These are phyloP conservation scores for Acer campestre DNA, from an alignment of 345 rosid species.

Conservation along the genomic window DNA sequence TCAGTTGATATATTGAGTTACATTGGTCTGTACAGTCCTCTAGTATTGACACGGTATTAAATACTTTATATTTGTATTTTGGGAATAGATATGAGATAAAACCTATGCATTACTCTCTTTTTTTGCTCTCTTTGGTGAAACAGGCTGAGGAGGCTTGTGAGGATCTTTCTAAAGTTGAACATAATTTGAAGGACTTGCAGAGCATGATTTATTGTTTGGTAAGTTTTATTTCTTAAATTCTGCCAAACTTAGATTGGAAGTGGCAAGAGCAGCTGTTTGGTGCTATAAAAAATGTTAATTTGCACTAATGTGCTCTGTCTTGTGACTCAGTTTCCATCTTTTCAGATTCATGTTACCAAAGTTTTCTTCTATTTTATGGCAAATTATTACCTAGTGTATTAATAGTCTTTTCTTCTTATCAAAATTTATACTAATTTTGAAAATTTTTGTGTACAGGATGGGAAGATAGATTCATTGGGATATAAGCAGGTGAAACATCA, in stretches of 20 bases:
- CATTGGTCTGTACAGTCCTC: neutral
- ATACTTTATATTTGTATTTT: neutral
- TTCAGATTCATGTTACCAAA: too few species aligned
- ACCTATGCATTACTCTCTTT: neutral
- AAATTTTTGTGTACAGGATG: constrained; percentile 60
- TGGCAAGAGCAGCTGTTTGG: too few species aligned
- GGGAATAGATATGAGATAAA: neutral
- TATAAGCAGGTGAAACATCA: constrained; percentile 69
- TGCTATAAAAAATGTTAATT: too few species aligned
- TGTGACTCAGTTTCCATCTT: too few species aligned
- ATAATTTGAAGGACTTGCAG: constrained; percentile 66
- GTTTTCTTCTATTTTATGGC: neutral
- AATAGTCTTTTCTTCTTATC: neutral
- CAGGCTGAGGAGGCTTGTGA: constrained; percentile 70
- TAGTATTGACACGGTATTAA: neutral
- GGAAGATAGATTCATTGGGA: constrained; percentile 69
- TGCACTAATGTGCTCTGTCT: too few species aligned
- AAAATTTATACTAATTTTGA: constrained; percentile 22
- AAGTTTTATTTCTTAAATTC: constrained; percentile 28
- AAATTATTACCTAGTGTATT: neutral
- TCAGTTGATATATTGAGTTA: neutral
- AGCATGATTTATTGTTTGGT: constrained; percentile 66
- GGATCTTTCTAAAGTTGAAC: constrained; percentile 61
- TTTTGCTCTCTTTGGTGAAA: constrained; percentile 7
- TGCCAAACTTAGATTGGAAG: too few species aligned